These are phyloP conservation scores for Flaveria sonorensis DNA, from an alignment of 129 eudicot genomes.

Conservation along the genomic window DNA sequence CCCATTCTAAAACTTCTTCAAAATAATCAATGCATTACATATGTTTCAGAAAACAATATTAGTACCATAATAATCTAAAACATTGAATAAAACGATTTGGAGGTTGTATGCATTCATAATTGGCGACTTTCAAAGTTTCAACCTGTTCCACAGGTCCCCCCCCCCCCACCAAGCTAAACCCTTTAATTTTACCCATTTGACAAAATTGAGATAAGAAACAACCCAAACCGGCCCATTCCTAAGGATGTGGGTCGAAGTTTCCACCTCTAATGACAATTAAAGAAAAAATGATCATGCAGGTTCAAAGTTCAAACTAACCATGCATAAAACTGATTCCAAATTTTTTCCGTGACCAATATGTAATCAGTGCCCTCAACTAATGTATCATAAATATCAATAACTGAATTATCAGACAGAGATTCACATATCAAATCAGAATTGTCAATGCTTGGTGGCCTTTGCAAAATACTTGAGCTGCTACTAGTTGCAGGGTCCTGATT, in stretches of 20 bases:
- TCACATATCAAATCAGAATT: slow-evolving; percentile 72
- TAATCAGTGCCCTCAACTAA: slow-evolving; percentile 92
- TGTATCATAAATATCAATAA: slow-evolving; percentile 68
- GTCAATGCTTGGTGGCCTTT: slow-evolving; percentile 73
- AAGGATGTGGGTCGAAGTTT: neutral
- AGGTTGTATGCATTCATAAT: neutral
- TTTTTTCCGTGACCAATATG: slow-evolving; percentile 74
- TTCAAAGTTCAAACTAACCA: slow-evolving; percentile 57
- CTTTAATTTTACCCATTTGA: slow-evolving; percentile 7
- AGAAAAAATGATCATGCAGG: slow-evolving; percentile 5
- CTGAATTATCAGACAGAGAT: slow-evolving; percentile 46
- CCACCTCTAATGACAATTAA: slow-evolving; percentile 9
- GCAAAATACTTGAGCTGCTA: slow-evolving; percentile 38
- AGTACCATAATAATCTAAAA: neutral
- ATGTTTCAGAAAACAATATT: neutral
- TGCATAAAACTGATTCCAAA: slow-evolving; percentile 73
- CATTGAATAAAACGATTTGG: neutral
- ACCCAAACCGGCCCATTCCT: neutral
- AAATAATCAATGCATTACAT: neutral
- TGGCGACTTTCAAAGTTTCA: neutral
- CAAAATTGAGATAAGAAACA: neutral
- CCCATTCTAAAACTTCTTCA: neutral
- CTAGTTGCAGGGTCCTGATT: slow-evolving; percentile 49
- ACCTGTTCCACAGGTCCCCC: neutral
- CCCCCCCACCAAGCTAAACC: neutral